Evolutionary conservation across 129 eudicot genomes (phyloP), one percentile per base, ranked within the genome.

Genomic region (carrot (Daucus carota)): DNA sequence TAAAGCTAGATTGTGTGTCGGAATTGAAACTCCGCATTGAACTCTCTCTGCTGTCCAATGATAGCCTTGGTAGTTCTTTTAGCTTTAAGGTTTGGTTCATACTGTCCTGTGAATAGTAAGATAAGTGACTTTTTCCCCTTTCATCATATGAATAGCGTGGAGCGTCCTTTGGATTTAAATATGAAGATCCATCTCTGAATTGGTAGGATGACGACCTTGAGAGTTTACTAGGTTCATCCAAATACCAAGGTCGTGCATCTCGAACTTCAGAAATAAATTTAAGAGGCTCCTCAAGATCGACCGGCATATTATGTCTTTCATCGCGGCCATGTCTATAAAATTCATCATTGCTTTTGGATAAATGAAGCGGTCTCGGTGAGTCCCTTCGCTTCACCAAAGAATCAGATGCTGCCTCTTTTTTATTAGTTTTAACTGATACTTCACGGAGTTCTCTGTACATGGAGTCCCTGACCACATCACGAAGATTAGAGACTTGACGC

Each of bases 121-220:
- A 79, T 32, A 85, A 31, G 3, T 85, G 86, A 48, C 84, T 85
- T 52, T 62, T 69, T 65, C 90, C 98, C 82, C 92, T 83, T 24
- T 96, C 98, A 81, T 92, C 98, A 50, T 92, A 90, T 76, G 98
- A 92, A 74, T 85, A 90, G 73, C 96, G 85, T 71, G 87, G 96
- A 72, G 89, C 85, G 44, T 92, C 96, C 69, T 84, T 90, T 24
- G 83, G 73, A 29, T 74, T 70, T 1, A 85, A 63, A 82, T 78
- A 84, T 4, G 79, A 78, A 1, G 92, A 82, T 45, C 86, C 90
- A 41, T 90, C 94, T 86, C 81, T 88, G 50, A 84, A 54, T 63
- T 90, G 82, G 76, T 78, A 86, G 12, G 92, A 88, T 36, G 87
- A 82, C 32, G 89, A 85, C 77, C 90, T 81, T 32, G 90, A 81